Base-by-base conservation (phyloP, 2,329 filamentous ascomycete genomes). In the Aspergillus hiratsukae region DNA sequence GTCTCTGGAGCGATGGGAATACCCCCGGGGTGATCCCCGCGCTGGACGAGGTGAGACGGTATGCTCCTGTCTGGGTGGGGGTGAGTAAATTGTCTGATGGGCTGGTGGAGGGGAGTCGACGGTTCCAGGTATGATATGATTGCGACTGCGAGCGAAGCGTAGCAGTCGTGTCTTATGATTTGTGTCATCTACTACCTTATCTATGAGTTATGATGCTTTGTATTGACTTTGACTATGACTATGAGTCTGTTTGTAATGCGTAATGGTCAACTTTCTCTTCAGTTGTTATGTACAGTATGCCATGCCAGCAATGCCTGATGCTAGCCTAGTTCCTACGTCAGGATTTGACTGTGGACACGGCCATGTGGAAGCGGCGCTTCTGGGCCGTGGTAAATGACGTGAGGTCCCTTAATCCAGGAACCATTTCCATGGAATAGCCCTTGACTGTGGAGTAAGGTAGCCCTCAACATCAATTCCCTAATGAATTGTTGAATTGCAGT, bases 1-100 rank as follows among this genome's bases (percentile, higher is more conserved):
- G 94, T 73, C 78, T 89, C 31, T 97, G 92, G 91, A 91, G 88
- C 66, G 94, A 99, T 75, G 86, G 84, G 48, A 97, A 97, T 67
- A 76, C 78, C 37, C 73, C 75, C 2, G 87, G 84, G 3, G 80
- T 81, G 1, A 91, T 97, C 49, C 92, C 93, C 0, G 92, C 92
- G 0, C 82, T 93, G 52, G 88, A 94, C 64, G 92, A 97, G 74
- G 80, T 90, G 50, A 78, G 83, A 63, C 82, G 86, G 69, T 97
- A 86, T 74, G 81, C 86, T 63, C 94, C 94, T 0, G 77, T 80
- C 4, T 99, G 94, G 94, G 85, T 86, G 6, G 86, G 87, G 9
- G 79, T 91, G 28, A 86, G 86, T 3, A 97, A 96, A 76, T 75
- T 84, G 60, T 80, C 80, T 27, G 88, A 91, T 75, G 92, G 90